These are phyloP conservation scores for Clarireedia homoeocarpa DNA, from an alignment of 2,329 filamentous ascomycete genomes.

Conservation along the genomic window DNA sequence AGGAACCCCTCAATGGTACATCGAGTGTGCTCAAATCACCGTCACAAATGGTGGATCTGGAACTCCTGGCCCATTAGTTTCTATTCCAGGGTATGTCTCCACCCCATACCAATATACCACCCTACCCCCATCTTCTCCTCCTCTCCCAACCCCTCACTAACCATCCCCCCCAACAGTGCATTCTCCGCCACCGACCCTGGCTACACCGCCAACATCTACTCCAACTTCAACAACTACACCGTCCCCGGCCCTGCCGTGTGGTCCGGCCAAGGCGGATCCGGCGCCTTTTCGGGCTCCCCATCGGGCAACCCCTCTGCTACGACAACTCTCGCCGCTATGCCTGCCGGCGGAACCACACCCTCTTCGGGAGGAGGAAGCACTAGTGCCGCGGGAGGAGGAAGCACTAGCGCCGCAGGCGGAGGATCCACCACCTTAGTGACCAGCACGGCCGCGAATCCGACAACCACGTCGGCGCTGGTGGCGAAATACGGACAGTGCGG, in stretches of 20 bases:
- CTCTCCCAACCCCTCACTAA: constrained; percentile 21
- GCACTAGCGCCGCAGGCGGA: neutral
- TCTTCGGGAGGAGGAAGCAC: neutral
- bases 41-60: constrained; percentile 24
- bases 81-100: constrained; percentile 23
- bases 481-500: constrained; percentile 21
- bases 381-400: neutral
- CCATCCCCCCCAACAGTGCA: neutral
- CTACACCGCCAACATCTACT: constrained; percentile 25
- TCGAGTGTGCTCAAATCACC: constrained; percentile 25
- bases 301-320: neutral
- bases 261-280: constrained; percentile 12
- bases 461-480: neutral
- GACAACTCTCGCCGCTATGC: neutral
- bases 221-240: constrained; percentile 24
- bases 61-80: constrained; percentile 21
- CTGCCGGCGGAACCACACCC: neutral
- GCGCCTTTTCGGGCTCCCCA: neutral
- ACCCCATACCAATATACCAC: no score
- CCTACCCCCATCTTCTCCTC: constrained; percentile 7
- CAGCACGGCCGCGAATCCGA: neutral
- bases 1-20: constrained; percentile 27
- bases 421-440: neutral
- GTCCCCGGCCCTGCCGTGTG: constrained; percentile 25
- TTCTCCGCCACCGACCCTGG: constrained; percentile 6